Percentiles rank a stretch among this genome's conserved stretches.
These are phyloP conservation scores for Entonaema liquescens DNA, from an alignment of 495 filamentous ascomycete species.

Conservation along the genomic window DNA sequence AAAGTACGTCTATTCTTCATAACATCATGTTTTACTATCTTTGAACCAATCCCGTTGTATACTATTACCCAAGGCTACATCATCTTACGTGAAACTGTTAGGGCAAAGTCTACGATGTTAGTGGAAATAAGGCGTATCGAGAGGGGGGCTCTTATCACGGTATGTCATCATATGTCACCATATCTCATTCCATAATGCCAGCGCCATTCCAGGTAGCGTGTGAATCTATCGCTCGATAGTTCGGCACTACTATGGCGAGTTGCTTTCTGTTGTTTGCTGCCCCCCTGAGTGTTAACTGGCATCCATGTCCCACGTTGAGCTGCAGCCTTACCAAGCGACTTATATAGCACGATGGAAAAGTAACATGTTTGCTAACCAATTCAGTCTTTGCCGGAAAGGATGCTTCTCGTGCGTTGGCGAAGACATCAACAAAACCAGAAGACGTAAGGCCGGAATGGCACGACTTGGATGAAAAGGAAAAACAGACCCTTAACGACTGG, in stretches of 20 bases:
- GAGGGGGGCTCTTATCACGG: constrained; percentile 85
- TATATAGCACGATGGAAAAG: background rate
- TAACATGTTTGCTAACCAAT: constrained; percentile 35
- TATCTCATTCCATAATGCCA: constrained; percentile 8
- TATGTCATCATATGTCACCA: constrained; percentile 61
- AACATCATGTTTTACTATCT: background rate
- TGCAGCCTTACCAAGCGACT: constrained; percentile 4
- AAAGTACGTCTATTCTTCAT: constrained; percentile 60
- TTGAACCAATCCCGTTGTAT: background rate
- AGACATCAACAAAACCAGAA: constrained; percentile 84
- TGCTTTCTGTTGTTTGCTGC: constrained; percentile 23
- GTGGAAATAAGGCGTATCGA: constrained; percentile 83
- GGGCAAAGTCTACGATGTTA: constrained; percentile 95
- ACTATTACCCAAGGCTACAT: constrained; percentile 2
- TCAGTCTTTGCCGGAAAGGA: constrained; percentile 96
- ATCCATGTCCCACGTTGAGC: constrained; percentile 28
- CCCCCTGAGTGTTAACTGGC: background rate
- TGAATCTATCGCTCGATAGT: background rate
- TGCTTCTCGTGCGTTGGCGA: constrained; percentile 85
- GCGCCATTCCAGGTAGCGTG: background rate
- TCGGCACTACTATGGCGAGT: background rate
- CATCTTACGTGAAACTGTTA: constrained; percentile 40
- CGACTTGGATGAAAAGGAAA: constrained; percentile 86
- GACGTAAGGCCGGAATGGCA: constrained; percentile 87
- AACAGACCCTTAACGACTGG: constrained; percentile 88